These are phyloP conservation scores for Axilococcus clingmanii DNA, from an alignment of 139 green algal genomes.

Conservation along the genomic window DNA sequence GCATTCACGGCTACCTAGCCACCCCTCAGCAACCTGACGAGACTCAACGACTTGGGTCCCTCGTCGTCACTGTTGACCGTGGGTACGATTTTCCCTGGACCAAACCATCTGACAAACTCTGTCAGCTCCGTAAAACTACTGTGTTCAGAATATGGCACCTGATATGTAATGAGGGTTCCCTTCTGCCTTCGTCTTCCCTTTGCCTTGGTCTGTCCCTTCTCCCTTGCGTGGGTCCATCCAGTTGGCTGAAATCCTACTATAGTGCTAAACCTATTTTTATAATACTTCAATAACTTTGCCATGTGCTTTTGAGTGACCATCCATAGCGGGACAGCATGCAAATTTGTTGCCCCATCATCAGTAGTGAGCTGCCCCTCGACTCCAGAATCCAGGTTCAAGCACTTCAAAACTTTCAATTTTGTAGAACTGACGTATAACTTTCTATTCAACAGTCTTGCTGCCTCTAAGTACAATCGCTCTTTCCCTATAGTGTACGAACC, in stretches of 20 bases:
- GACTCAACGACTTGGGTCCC: too few relatives aligned
- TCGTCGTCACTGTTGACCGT: slow-evolving; percentile 60
- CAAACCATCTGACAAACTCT: slow-evolving; percentile 58
- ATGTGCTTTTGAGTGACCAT: slow-evolving; percentile 68
- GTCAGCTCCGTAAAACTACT: slow-evolving; percentile 55
- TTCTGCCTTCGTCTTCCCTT: background rate
- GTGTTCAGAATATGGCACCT: slow-evolving; percentile 80
- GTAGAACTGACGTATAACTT: slow-evolving; percentile 64
- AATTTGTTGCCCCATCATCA: slow-evolving; percentile 61
- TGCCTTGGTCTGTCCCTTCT: background rate
- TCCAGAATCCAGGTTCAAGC: slow-evolving; percentile 44
- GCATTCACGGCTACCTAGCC: too few relatives aligned
- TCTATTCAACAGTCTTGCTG: slow-evolving; percentile 43
- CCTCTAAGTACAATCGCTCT: slow-evolving; percentile 81
- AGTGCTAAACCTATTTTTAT: slow-evolving; percentile 59
- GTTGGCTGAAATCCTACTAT: slow-evolving; percentile 33
- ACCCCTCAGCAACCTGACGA: too few relatives aligned
- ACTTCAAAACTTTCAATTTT: slow-evolving; percentile 56
- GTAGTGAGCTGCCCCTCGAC: slow-evolving; percentile 59
- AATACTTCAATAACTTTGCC: slow-evolving; percentile 44
- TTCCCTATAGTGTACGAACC: slow-evolving; percentile 85
- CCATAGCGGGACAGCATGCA: slow-evolving; percentile 76
- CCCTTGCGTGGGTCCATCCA: background rate
- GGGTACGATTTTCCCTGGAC: slow-evolving; percentile 42
- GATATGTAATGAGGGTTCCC: slow-evolving; percentile 73